Evolutionary conservation across 768 basidiomycete species (phyloP).

Genomic region (Pleurotus tuoliensis): DNA sequence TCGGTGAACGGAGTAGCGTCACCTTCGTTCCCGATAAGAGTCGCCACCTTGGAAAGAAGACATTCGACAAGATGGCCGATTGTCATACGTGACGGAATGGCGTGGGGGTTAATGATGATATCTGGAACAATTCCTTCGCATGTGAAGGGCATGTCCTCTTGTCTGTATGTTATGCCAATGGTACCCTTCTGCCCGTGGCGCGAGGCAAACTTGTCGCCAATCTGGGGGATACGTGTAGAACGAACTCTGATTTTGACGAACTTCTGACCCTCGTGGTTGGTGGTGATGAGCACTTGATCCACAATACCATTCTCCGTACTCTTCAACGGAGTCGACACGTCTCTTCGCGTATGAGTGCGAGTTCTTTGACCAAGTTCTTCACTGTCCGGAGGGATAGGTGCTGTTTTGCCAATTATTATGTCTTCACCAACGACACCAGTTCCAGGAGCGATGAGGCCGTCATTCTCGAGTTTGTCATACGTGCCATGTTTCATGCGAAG

Average conservation of each 20-base stretch:
- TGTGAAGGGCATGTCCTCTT: conserved; percentile 99
- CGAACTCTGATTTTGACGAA: conserved; percentile 98
- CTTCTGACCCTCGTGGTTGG: conserved; percentile 93
- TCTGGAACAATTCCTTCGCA: conserved; percentile 96
- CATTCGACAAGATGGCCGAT: conserved; percentile 99
- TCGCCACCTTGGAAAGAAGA: conserved; percentile 93
- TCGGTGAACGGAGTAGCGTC: conserved; percentile 99
- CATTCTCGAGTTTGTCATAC: conserved; percentile 96
- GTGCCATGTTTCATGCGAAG: conserved; percentile 97
- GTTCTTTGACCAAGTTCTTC: conserved; percentile 97
- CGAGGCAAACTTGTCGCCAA: conserved; percentile 98
- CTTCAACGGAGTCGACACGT: conserved; percentile 96
- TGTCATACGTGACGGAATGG: conserved; percentile 99
- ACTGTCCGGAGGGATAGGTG: conserved; percentile 92
- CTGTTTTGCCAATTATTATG: conserved; percentile 99
- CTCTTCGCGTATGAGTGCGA: conserved; percentile 88
- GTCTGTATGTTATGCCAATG: conserved; percentile 98
- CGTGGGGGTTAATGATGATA: conserved; percentile 98
- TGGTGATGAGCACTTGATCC: conserved; percentile 95
- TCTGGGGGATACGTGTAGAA: conserved; percentile 95
- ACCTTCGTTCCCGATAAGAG: conserved; percentile 93
- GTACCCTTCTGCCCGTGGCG: conserved; percentile 99
- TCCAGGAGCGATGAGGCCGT: conserved; percentile 94
- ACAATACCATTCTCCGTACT: conserved; percentile 98
- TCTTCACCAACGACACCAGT: conserved; percentile 95